These are phyloP conservation scores for Podaxis sp. DNA, from an alignment of 768 basidiomycete species.

Conservation along the genomic window DNA sequence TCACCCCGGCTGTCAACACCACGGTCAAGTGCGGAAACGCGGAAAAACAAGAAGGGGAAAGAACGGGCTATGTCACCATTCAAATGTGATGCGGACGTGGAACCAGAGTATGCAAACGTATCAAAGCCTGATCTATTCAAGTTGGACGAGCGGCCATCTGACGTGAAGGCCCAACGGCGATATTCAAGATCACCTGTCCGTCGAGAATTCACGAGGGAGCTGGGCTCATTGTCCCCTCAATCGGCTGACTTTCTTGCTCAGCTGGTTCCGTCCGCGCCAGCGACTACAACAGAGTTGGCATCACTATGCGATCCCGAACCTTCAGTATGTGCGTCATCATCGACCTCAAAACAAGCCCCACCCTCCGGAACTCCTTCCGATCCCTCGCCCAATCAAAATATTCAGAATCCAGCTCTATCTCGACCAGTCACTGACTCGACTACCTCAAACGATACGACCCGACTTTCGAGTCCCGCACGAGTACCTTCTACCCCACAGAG, in stretches of 20 bases:
- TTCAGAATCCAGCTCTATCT: constrained; percentile 26
- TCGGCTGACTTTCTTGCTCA: constrained; percentile 37
- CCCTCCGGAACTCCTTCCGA: not conserved
- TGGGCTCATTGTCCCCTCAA: constrained; percentile 61
- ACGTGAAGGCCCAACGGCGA: constrained; percentile 6
- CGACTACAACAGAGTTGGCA: constrained; percentile 4
- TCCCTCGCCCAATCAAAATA: not conserved
- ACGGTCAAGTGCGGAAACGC: constrained; percentile 25
- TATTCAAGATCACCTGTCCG: constrained; percentile 10
- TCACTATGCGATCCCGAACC: not conserved
- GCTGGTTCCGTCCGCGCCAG: constrained; percentile 22
- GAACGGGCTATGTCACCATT: constrained; percentile 8
- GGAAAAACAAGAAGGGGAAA: constrained; percentile 21
- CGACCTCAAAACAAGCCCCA: not conserved
- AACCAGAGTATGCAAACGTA: not conserved
- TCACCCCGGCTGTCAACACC: not conserved
- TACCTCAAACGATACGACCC: constrained; percentile 24
- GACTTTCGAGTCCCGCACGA: constrained; percentile 27
- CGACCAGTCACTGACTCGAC: constrained; percentile 22
- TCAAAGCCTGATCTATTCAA: not conserved
- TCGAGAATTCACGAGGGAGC: constrained; percentile 31
- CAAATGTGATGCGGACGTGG: not conserved
- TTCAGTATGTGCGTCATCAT: constrained; percentile 19
- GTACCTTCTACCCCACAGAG: constrained; percentile 18
- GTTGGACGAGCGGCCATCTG: not conserved